Evolutionary conservation across 1,139 yeast genomes (phyloP).

Genomic region (Lodderomyces margitis): DNA sequence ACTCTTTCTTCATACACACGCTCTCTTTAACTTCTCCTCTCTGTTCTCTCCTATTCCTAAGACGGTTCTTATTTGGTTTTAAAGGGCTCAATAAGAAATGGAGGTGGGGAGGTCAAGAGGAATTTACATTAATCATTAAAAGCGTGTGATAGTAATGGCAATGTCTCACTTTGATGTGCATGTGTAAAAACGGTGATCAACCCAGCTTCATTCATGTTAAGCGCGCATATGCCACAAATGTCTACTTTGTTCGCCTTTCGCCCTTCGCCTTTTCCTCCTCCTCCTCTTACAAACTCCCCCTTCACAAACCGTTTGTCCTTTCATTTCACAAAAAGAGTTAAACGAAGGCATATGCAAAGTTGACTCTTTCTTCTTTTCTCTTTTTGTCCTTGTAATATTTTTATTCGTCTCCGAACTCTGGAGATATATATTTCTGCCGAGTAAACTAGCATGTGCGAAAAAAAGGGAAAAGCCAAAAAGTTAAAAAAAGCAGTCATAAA

Average conservation of each 20-base stretch:
- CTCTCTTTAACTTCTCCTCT: slow-evolving; percentile 1
- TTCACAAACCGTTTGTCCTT: neutral
- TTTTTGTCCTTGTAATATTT: too few species aligned
- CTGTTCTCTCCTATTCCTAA: neutral
- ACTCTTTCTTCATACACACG: neutral
- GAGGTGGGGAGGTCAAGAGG: neutral
- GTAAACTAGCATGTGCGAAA: neutral
- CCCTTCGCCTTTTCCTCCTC: too few species aligned
- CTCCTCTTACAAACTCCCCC: too few species aligned
- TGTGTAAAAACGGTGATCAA: too few species aligned
- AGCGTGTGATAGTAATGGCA: too few species aligned
- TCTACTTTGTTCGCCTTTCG: too few species aligned
- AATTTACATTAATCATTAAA: too few species aligned
- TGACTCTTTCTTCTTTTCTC: neutral
- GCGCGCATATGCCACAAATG: neutral
- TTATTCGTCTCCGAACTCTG: neutral
- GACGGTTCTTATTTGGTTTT: neutral
- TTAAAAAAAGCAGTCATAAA: too few species aligned
- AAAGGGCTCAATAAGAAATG: neutral
- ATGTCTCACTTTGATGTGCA: too few species aligned
- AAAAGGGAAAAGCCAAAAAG: neutral
- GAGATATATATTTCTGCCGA: neutral
- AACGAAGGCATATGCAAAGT: neutral
- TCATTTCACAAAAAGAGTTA: neutral
- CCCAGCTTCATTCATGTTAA: too few species aligned